Conservation (phyloP, 805 yeast species). For the Saturnispora sekii region DNA sequence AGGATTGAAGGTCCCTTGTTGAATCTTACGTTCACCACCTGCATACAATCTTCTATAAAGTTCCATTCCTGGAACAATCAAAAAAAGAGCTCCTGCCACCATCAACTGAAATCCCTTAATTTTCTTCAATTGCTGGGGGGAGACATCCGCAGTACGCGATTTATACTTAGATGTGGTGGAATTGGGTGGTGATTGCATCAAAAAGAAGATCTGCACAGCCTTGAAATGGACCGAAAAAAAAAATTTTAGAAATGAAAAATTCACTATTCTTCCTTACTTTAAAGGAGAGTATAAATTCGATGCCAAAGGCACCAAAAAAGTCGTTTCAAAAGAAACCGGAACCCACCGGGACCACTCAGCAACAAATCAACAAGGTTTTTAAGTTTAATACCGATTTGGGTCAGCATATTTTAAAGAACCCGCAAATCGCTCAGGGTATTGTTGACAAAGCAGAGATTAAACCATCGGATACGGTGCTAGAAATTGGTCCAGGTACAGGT, state of each 20-base stretch:
- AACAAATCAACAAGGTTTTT: conserved; percentile 75
- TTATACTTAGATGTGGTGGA: conserved; percentile 6
- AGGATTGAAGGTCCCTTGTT: conserved; percentile 35
- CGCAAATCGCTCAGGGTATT: conserved; percentile 94
- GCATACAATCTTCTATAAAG: conserved; percentile 26
- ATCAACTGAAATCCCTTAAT: conserved; percentile 25
- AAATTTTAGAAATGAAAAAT: not conserved
- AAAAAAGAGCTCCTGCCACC: conserved; percentile 23
- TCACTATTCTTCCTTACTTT: conserved; percentile 3
- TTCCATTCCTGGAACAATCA: conserved; percentile 24
- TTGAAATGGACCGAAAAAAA: conserved; percentile 5
- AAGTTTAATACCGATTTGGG: conserved; percentile 96
- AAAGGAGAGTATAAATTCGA: conserved; percentile 14
- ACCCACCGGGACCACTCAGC: conserved; percentile 25
- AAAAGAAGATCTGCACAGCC: not conserved
- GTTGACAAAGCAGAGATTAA: conserved; percentile 91
- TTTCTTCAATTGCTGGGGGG: conserved; percentile 19
- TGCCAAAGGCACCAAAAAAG: conserved; percentile 61
- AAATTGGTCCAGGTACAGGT: conserved; percentile 99
- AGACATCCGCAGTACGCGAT: conserved; percentile 8
- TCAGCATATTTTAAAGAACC: conserved; percentile 94
- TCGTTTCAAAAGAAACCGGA: conserved; percentile 29
- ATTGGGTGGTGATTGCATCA: conserved; percentile 4
- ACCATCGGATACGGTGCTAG: conserved; percentile 88
- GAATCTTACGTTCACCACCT: conserved; percentile 35